Base-by-base conservation (phyloP, 345 rosid genomes). In the Xanthoceras sorbifolium region DNA sequence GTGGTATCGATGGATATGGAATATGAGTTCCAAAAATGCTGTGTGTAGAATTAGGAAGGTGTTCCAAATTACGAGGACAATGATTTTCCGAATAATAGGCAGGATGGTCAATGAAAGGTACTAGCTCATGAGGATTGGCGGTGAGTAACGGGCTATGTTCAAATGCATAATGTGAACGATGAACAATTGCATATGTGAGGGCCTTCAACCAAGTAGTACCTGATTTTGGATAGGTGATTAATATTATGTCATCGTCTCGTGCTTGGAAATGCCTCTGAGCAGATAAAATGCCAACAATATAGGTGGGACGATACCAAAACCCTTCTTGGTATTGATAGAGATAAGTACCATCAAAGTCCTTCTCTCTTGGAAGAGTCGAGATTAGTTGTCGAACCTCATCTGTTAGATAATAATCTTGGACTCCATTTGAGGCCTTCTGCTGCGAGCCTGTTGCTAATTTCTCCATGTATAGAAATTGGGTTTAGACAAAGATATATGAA, bases 131-230 rank as follows among this genome's bases (percentile, higher is more conserved):
- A 57, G 62, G 62, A 57, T 9, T 57, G 62, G 25, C 22, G 62
- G 62, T 57, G 62, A 57, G 62, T 57, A 22, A 6, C 12, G 62
- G 62, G 11, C 62, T 57, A 0, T 57, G 62, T 20, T 57, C 62
- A 57, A 57, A 7, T 9, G 62, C 11, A 82, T 71, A 69, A 17
- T 48, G 68, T 1, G 71, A 32, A 54, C 80, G 44, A n/a, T 68
- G 74, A 1, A 72, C 52, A 59, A 70, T 69, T 55, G 85, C 64
- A 9, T 73, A 3, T 34, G 81, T 25, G 31, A 83, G 81, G 17
- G 85, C 83, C 14, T 79, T 83, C 34, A 83, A 76, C 81, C 86
- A 83, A 73, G 81, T 73, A 4, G 71, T 77, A 1, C 83, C 83
- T 1, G 80, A 67, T 73, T 83, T 79, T 2, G 78, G 83, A 34